Percentiles rank a stretch among this genome's conserved stretches.
Conservation (phyloP, 2,329 filamentous ascomycete genomes). For the Dendryphion nanum region DNA sequence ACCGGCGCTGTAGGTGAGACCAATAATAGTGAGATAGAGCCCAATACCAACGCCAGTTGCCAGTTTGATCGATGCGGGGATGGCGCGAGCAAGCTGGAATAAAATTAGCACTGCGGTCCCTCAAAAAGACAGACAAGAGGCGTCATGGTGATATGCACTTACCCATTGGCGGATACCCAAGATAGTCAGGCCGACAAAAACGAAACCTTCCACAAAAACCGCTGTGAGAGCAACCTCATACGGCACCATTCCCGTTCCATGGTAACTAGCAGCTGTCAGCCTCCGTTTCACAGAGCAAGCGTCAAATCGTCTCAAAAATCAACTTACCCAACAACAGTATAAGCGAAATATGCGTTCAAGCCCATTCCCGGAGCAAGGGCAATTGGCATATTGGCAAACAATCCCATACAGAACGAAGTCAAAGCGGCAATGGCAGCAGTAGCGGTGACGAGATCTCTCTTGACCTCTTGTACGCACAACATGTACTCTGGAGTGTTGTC, state of each 20-base stretch:
- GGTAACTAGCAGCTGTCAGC: slow-evolving; percentile 2
- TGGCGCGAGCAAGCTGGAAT: slow-evolving; percentile 50
- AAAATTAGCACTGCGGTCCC: slow-evolving; percentile 42
- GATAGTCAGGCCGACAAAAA: slow-evolving; percentile 76
- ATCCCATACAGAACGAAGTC: slow-evolving; percentile 78
- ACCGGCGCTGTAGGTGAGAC: slow-evolving; percentile 76
- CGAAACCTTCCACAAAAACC: slow-evolving; percentile 62
- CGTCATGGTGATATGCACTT: background rate
- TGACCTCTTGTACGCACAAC: slow-evolving; percentile 62
- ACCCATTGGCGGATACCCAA: slow-evolving; percentile 70
- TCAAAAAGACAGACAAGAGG: background rate
- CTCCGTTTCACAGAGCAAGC: background rate
- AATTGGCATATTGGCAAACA: slow-evolving; percentile 79
- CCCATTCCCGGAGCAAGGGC: slow-evolving; percentile 75
- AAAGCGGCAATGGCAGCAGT: slow-evolving; percentile 81
- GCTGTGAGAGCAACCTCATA: slow-evolving; percentile 78
- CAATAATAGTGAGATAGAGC: slow-evolving; percentile 74
- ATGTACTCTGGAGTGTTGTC: slow-evolving; percentile 57
- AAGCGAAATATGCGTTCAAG: slow-evolving; percentile 84
- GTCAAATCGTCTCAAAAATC: no score
- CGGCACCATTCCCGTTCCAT: slow-evolving; percentile 54
- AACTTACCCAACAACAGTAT: slow-evolving; percentile 74
- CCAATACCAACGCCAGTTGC: slow-evolving; percentile 85
- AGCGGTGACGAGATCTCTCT: slow-evolving; percentile 78
- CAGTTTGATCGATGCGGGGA: slow-evolving; percentile 81